phyloP scores from a whole-genome alignment of 2,329 filamentous ascomycete species.

The Iodosphaeria phyllophila region DNA sequence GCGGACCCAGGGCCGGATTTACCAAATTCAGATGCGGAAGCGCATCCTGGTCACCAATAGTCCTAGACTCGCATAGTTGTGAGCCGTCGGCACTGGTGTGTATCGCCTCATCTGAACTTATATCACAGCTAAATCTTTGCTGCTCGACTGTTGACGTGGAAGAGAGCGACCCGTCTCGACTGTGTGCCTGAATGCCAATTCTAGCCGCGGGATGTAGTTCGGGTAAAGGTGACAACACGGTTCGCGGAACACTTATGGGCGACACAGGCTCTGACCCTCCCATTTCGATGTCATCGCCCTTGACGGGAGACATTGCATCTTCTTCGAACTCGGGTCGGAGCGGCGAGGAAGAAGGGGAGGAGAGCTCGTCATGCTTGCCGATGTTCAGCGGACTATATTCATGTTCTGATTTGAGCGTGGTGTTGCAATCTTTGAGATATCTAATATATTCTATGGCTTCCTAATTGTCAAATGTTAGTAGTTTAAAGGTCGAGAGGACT shows the following conservation, averaged over 20 bases:
- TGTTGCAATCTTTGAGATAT: slow-evolving; percentile 79
- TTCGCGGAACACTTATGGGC: no score
- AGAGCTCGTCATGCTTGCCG: slow-evolving; percentile 11
- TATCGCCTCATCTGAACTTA: no score
- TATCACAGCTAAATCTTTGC: no score
- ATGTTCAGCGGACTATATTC: slow-evolving; percentile 15
- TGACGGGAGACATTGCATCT: slow-evolving; percentile 18
- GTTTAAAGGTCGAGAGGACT: no score
- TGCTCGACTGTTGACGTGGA: slow-evolving; percentile 27
- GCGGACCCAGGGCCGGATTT: slow-evolving; percentile 36
- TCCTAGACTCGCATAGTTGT: no score
- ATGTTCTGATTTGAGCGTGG: slow-evolving; percentile 51
- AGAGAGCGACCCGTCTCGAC: slow-evolving; percentile 33
- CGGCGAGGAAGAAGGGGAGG: slow-evolving; percentile 10
- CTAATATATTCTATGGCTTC: slow-evolving; percentile 92
- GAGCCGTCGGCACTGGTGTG: no score
- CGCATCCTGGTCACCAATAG: no score
- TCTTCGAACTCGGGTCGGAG: slow-evolving; percentile 9
- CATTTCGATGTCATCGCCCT: slow-evolving; percentile 40
- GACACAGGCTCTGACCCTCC: slow-evolving; percentile 30
- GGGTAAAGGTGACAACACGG: slow-evolving; percentile 22
- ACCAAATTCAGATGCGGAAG: slow-evolving; percentile 38
- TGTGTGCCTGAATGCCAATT: slow-evolving; percentile 22
- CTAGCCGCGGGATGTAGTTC: slow-evolving; percentile 21
- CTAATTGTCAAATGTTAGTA: slow-evolving; percentile 30